phyloP scores from a whole-genome alignment of 768 basidiomycete genomes.

The Suillus cothurnatus region DNA sequence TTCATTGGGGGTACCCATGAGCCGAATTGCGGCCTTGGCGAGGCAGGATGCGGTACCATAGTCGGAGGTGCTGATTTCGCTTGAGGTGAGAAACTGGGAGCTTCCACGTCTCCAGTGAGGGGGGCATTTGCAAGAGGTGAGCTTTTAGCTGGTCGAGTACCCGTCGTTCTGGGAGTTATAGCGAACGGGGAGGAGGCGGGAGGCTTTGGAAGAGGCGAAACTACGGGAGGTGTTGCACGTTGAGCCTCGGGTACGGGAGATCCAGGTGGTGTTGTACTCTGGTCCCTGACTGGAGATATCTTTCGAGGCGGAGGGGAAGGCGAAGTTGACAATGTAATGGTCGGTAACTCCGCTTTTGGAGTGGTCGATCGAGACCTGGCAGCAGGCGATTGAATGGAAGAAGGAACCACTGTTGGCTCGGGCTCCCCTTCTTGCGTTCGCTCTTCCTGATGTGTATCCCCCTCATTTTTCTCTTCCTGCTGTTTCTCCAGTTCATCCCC shows the following conservation, averaged over 20 bases:
- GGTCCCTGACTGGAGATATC: constrained; percentile 37
- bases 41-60: constrained; percentile 39
- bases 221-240: constrained; percentile 15
- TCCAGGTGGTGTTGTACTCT: constrained; percentile 64
- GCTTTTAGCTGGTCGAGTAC: constrained; percentile 66
- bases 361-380: constrained; percentile 60
- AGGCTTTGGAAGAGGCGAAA: constrained; percentile 20
- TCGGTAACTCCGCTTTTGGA: constrained; percentile 54
- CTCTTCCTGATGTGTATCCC: constrained; percentile 13
- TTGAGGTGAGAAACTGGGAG: constrained; percentile 15
- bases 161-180: constrained; percentile 53
- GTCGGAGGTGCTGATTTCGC: constrained; percentile 23
- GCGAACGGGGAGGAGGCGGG: constrained; percentile 42
- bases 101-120: constrained; percentile 45
- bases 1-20: constrained; percentile 28
- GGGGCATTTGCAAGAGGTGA: constrained; percentile 70
- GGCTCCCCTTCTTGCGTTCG: constrained; percentile 13
- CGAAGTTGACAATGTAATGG: constrained; percentile 38
- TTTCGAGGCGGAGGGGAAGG: constrained; percentile 34
- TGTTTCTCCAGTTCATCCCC: constrained; percentile 13
- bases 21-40: constrained; percentile 43
- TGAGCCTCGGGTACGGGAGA: constrained; percentile 53
- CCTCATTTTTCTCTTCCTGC: constrained; percentile 18
- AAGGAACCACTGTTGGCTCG: constrained; percentile 26
- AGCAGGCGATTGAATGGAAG: constrained; percentile 37